Conservation (phyloP, 257 asterid species). For the Nyctanthes arbortristis region DNA sequence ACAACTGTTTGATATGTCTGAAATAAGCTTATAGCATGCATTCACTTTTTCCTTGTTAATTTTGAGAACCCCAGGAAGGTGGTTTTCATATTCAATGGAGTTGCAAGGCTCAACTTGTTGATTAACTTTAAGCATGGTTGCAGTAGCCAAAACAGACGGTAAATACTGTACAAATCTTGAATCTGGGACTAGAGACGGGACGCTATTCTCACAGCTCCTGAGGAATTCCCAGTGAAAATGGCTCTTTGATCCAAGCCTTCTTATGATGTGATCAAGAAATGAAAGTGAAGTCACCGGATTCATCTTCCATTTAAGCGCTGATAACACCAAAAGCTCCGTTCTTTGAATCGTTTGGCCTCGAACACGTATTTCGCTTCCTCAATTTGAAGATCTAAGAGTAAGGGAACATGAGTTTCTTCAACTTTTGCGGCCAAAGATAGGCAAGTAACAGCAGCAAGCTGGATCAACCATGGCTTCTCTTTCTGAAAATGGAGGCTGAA, state of each 20-base stretch:
- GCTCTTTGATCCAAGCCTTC: conserved; percentile 51
- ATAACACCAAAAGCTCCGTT: conserved; percentile 76
- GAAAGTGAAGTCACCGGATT: conserved; percentile 76
- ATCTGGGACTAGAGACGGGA: conserved; percentile 55
- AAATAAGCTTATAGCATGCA: conserved; percentile 43
- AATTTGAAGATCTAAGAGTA: conserved; percentile 68
- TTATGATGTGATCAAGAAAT: conserved; percentile 56
- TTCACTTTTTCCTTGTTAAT: conserved; percentile 58
- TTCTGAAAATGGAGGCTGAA: conserved; percentile 27
- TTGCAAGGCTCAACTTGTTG: conserved; percentile 50
- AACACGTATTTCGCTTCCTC: conserved; percentile 53
- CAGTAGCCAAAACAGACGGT: conserved; percentile 70
- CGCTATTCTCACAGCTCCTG: conserved; percentile 47
- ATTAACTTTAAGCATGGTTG: conserved; percentile 68
- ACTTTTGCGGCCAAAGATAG: conserved; percentile 81
- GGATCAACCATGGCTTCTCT: conserved; percentile 71
- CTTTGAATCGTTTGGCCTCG: conserved; percentile 67
- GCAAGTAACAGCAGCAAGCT: conserved; percentile 62
- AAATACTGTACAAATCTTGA: conserved; percentile 50
- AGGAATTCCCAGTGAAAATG: conserved; percentile 54
- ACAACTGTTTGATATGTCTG: conserved; percentile 18
- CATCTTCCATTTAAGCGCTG: conserved; percentile 74
- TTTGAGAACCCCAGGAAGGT: conserved; percentile 55
- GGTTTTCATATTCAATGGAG: conserved; percentile 52
- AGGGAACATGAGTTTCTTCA: conserved; percentile 68